A percentile compares a stretch with the other conserved stretches of the same genome.
Evolutionary conservation across 208 protist species (phyloP).

Genomic region (Herpetomonas samuelpessoai): DNA sequence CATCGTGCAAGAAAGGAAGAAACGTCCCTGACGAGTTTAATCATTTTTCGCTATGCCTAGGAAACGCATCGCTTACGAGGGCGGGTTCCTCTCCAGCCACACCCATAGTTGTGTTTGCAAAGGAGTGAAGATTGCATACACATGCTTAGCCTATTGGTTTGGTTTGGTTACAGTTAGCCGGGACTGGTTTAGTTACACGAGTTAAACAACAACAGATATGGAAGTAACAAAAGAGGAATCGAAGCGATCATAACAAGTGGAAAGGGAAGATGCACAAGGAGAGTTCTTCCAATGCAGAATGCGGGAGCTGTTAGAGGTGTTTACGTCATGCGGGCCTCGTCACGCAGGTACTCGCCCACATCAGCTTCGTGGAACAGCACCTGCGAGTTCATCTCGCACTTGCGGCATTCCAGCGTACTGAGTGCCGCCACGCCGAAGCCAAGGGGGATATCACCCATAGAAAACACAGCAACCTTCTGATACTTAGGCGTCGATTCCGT

Average conservation of each 20-base stretch:
- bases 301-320: slow-evolving; percentile 4
- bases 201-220: not conserved
- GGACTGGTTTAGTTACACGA: not conserved
- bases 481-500: slow-evolving; percentile 98
- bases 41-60: slow-evolving; percentile 5
- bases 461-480: slow-evolving; percentile 97
- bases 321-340: slow-evolving; percentile 94
- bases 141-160: too few species aligned
- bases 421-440: slow-evolving; percentile 97
- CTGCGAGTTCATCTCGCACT: slow-evolving; percentile 95
- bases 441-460: slow-evolving; percentile 97
- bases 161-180: too few species aligned
- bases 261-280: not conserved
- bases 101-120: too few species aligned
- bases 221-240: not conserved
- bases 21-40: slow-evolving; percentile 3
- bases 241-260: slow-evolving; percentile 3
- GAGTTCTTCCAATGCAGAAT: not conserved
- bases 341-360: slow-evolving; percentile 98
- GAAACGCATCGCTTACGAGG: slow-evolving; percentile 5
- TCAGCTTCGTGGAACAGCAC: slow-evolving; percentile 98
- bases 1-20: slow-evolving; percentile 13
- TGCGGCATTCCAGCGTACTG: slow-evolving; percentile 95
- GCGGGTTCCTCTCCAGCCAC: too few species aligned
- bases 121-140: too few species aligned